Evolutionary conservation across 2,329 filamentous ascomycete species (phyloP).

Genomic region (Clarireedia sp.): DNA sequence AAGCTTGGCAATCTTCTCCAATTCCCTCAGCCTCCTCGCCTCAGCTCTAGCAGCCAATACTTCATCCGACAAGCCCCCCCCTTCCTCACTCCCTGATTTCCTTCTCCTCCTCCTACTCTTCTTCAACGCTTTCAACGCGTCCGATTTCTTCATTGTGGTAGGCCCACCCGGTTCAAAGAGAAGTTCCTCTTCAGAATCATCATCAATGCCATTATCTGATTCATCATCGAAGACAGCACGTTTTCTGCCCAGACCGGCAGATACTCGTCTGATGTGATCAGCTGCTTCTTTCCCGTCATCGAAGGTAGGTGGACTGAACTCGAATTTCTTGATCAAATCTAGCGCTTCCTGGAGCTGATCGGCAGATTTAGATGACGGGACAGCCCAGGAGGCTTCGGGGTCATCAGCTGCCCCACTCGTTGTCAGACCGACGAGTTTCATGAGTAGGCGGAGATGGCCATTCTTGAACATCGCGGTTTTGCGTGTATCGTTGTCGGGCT

Average conservation of each 20-base stretch:
- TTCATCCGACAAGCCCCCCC: constrained; percentile 47
- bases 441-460: constrained; percentile 74
- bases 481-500: constrained; percentile 54
- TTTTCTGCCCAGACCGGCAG: constrained; percentile 37
- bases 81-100: constrained; percentile 33
- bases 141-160: constrained; percentile 44
- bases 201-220: constrained; percentile 51
- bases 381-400: constrained; percentile 67
- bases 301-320: constrained; percentile 70
- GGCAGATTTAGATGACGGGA: constrained; percentile 59
- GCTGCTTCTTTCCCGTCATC: constrained; percentile 63
- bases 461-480: constrained; percentile 81
- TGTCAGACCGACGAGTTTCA: constrained; percentile 67
- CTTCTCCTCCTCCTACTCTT: constrained; percentile 45
- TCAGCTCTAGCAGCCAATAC: constrained; percentile 53
- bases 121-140: constrained; percentile 50
- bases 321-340: constrained; percentile 67
- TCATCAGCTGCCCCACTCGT: constrained; percentile 53
- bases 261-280: constrained; percentile 69
- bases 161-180: constrained; percentile 65
- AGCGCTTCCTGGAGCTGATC: constrained; percentile 59
- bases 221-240: constrained; percentile 64
- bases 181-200: constrained; percentile 42
- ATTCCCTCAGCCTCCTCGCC: constrained; percentile 57
- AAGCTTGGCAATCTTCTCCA: constrained; percentile 70